Percentiles rank a stretch among this genome's conserved stretches.
Evolutionary conservation across 2,329 filamentous ascomycete species (phyloP).

Genomic region (Alternaria gansuensis): DNA sequence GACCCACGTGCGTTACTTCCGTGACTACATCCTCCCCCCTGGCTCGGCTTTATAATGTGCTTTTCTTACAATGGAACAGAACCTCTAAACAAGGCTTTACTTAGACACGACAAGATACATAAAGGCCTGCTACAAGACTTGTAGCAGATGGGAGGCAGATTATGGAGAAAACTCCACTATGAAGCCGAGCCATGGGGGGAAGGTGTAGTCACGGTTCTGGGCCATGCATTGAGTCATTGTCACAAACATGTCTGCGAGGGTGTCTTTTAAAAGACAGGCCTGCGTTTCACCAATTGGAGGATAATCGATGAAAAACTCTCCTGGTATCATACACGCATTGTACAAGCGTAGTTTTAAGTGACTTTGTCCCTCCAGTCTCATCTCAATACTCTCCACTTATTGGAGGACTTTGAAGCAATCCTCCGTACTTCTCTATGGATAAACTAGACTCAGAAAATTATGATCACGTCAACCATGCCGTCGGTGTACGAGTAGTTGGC

Average conservation of each 20-base stretch:
- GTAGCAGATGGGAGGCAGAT: no score
- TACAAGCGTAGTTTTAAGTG: conserved; percentile 2
- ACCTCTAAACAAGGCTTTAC: no score
- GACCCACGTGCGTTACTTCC: no score
- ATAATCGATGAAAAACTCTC: conserved; percentile 1
- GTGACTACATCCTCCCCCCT: no score
- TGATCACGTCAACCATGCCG: conserved; percentile 1
- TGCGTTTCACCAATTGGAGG: conserved; percentile 2
- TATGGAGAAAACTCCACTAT: no score
- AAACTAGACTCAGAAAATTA: conserved; percentile 8
- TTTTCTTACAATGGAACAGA: no score
- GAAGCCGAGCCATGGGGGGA: no score
- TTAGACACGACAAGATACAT: no score
- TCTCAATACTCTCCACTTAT: background rate
- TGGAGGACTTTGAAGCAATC: conserved; percentile 18
- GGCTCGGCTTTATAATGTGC: no score
- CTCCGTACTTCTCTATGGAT: conserved; percentile 23
- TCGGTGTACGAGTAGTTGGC: background rate
- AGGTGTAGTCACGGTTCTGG: conserved; percentile 6
- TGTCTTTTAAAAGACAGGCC: conserved; percentile 1
- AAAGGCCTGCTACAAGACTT: no score
- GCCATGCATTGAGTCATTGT: background rate
- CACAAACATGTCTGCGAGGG: background rate
- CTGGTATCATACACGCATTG: conserved; percentile 1
- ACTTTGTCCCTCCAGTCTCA: background rate